Evolutionary conservation across 108 stramenopile species (phyloP).

Genomic region (Nannochloropsis gaditana): DNA sequence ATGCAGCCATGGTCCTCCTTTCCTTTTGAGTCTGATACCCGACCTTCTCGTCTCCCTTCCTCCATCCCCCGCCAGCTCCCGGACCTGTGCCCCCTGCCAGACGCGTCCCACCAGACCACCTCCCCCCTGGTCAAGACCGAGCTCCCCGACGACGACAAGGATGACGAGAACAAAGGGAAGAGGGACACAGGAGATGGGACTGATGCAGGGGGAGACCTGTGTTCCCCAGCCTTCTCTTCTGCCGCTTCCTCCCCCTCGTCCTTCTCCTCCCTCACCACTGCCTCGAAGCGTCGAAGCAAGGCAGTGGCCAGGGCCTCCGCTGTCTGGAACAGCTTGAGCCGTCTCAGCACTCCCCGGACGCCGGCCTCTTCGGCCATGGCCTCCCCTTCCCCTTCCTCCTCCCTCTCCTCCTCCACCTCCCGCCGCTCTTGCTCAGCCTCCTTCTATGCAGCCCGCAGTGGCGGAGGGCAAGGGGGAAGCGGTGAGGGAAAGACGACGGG

Average conservation of each 20-base stretch:
- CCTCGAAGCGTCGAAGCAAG: neutral
- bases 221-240: neutral
- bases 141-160: neutral
- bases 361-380: neutral
- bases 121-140: constrained; percentile 10
- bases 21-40: too few species aligned
- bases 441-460: neutral
- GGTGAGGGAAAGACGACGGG: neutral
- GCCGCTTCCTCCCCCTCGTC: neutral
- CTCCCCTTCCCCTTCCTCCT: neutral
- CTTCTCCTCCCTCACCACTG: neutral
- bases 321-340: neutral
- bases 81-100: too few species aligned
- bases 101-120: neutral
- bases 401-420: neutral
- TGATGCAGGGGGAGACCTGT: neutral
- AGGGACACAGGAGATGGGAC: neutral
- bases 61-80: neutral
- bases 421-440: neutral
- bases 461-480: neutral
- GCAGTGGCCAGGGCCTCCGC: neutral
- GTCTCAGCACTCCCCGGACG: neutral
- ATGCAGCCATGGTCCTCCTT: too few species aligned
- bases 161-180: neutral
- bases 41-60: neutral